Evolutionary conservation across 345 rosid genomes (phyloP), one percentile per base, ranked within the genome.

Genomic region (Cardamine occulta): DNA sequence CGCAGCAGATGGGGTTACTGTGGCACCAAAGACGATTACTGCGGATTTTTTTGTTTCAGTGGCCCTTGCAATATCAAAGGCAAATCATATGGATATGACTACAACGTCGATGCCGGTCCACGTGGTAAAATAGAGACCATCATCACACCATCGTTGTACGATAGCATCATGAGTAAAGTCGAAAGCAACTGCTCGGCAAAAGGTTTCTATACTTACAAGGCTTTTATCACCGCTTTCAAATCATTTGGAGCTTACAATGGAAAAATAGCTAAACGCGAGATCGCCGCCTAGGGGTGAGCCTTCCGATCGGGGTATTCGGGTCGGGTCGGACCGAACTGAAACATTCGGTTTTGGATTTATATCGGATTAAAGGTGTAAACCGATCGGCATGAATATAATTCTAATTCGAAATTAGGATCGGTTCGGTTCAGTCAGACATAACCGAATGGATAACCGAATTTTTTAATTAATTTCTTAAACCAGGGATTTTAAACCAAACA

Each of bases 211-310:
- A 66, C 85, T 12, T 64, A 78, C 12, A 60, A 29, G 5, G 63
- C 80, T 55, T 83, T 83, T 68, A 60, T 83, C 37, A 18, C 53
- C 4, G 83, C 82, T 24, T 8, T 54, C 21, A 48, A 62, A 60
- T 73, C 78, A 2, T 80, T 40, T 63, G 69, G 78, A 37, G 78
- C 52, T 10, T 80, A 74, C 42, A 80, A 89, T 0, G 80, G 48
- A n/a, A 85, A 80, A 13, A 88, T 82, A 23, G 63, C 84, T n/a
- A 82, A 60, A 60, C 88, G 86, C 2, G 88, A 85, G 74, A 63
- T 85, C 34, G 82, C 88, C 4, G 88, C 86, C 7, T 23, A 23
- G 24, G 24, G 24, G 1, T 23, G 24, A 2, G 24, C 24, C 24
- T 23, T 23, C 24, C 1, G 24, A 23, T 23, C 24, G 24, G 24